Percentiles rank a stretch among this genome's conserved stretches.
phyloP scores from a whole-genome alignment of 1,139 yeast species.

The Dujonia santamariae region DNA sequence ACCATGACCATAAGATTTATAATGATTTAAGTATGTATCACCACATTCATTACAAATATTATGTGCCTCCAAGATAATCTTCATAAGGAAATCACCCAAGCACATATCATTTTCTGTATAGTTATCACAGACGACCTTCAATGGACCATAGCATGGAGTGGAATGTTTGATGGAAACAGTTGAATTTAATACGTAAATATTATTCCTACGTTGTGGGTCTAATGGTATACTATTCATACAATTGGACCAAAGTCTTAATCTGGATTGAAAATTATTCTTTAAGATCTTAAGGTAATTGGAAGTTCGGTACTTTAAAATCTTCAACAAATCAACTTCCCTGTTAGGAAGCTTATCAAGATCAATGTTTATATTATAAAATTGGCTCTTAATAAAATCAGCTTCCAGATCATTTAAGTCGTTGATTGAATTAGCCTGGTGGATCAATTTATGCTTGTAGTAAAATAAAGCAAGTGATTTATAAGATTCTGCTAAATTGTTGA shows the following conservation, averaged over 20 bases:
- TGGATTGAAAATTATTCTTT: conserved; percentile 25
- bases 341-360: conserved; percentile 31
- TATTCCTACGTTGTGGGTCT: conserved; percentile 64
- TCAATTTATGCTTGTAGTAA: conserved; percentile 22
- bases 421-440: conserved; percentile 17
- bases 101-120: conserved; percentile 92
- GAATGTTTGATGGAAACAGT: conserved; percentile 81
- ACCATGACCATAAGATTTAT: conserved; percentile 87
- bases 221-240: conserved; percentile 41
- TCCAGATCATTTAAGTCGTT: conserved; percentile 9
- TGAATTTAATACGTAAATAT: conserved; percentile 72
- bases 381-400: conserved; percentile 20
- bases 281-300: conserved; percentile 27
- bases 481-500: conserved; percentile 52
- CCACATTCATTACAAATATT: conserved; percentile 82
- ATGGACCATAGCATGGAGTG: conserved; percentile 93
- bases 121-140: conserved; percentile 72
- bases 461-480: conserved; percentile 42
- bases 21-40: conserved; percentile 67
- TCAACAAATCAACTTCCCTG: conserved; percentile 34
- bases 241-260: conserved; percentile 41
- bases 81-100: conserved; percentile 84
- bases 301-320: conserved; percentile 36
- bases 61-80: conserved; percentile 65
- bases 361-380: conserved; percentile 23